Evolutionary conservation across 305 asterid genomes (phyloP).

Genomic region (Plantago coronopus): DNA sequence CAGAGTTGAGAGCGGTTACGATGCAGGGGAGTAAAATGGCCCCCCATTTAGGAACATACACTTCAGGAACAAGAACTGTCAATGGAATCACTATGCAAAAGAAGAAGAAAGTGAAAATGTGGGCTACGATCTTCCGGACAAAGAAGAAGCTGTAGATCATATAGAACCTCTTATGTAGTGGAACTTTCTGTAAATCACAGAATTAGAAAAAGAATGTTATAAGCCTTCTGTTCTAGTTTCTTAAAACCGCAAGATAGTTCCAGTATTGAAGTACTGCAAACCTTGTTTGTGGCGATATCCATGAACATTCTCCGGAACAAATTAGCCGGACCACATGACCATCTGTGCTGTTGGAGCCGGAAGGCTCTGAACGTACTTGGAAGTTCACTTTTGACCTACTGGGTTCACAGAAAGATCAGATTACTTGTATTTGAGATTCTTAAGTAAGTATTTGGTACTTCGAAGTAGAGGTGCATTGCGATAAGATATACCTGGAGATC

Average conservation of each 20-base stretch:
- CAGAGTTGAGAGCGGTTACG: slow-evolving; percentile 70
- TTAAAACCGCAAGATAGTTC: neutral
- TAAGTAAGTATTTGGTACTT: neutral
- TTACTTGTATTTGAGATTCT: slow-evolving; percentile 6
- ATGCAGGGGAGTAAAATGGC: slow-evolving; percentile 89
- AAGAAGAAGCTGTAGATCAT: slow-evolving; percentile 96
- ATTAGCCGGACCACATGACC: slow-evolving; percentile 71
- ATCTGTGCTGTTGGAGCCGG: slow-evolving; percentile 57
- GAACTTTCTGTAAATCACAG: slow-evolving; percentile 55
- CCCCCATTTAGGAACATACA: slow-evolving; percentile 82
- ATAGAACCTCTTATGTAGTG: slow-evolving; percentile 73
- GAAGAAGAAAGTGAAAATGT: slow-evolving; percentile 84
- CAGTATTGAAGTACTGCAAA: neutral
- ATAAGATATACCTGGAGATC: slow-evolving; percentile 55
- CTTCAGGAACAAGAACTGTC: slow-evolving; percentile 77
- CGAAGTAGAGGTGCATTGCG: slow-evolving; percentile 5
- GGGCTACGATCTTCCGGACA: slow-evolving; percentile 85
- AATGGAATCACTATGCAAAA: slow-evolving; percentile 75
- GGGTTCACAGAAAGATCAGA: slow-evolving; percentile 12
- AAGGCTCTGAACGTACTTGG: slow-evolving; percentile 65
- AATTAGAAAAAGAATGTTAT: neutral
- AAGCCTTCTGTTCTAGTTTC: neutral
- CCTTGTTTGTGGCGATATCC: slow-evolving; percentile 52
- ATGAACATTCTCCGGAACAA: slow-evolving; percentile 56
- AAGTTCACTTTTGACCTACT: slow-evolving; percentile 62